These are phyloP conservation scores for Fistulinella cinereoalba DNA, from an alignment of 1,284 basidiomycete genomes.

Conservation along the genomic window DNA sequence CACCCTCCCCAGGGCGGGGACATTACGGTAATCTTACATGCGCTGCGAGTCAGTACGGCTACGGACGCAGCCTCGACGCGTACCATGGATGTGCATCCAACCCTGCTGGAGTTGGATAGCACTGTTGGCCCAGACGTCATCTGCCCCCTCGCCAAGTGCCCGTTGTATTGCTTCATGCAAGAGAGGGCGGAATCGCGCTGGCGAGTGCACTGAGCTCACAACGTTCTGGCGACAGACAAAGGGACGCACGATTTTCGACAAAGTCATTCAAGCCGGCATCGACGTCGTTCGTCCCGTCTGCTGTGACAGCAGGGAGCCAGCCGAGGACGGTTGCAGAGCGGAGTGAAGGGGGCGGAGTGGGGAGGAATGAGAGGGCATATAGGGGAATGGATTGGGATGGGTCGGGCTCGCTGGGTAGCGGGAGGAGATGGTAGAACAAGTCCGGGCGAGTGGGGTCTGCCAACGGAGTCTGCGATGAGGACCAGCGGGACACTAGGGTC, in stretches of 20 bases:
- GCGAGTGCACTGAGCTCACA: not conserved
- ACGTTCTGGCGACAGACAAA: not conserved
- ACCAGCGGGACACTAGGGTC: constrained; percentile 5
- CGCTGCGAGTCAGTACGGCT: not conserved
- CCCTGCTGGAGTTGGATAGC: constrained; percentile 65
- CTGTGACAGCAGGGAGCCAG: constrained; percentile 60
- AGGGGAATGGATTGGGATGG: constrained; percentile 44
- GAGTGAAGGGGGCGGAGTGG: constrained; percentile 40
- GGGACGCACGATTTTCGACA: constrained; percentile 58
- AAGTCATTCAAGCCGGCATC: constrained; percentile 66
- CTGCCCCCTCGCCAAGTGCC: constrained; percentile 53
- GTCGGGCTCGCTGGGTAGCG: constrained; percentile 49
- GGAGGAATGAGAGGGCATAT: constrained; percentile 64
- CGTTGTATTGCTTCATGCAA: constrained; percentile 58
- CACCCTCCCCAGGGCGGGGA: constrained; percentile 67
- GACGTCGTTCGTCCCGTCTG: constrained; percentile 22
- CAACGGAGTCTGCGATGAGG: constrained; percentile 17
- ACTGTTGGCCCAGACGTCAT: constrained; percentile 62
- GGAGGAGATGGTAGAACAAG: constrained; percentile 64
- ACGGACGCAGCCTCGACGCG: constrained; percentile 13
- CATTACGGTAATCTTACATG: constrained; percentile 61
- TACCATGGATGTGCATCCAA: constrained; percentile 84
- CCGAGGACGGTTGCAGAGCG: constrained; percentile 60
- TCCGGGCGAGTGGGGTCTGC: constrained; percentile 58
- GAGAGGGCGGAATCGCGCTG: constrained; percentile 57